Evolutionary conservation across 495 filamentous ascomycete species (phyloP), one percentile per base, ranked within the genome.

Genomic region (Penicillium atrosanguineum): DNA sequence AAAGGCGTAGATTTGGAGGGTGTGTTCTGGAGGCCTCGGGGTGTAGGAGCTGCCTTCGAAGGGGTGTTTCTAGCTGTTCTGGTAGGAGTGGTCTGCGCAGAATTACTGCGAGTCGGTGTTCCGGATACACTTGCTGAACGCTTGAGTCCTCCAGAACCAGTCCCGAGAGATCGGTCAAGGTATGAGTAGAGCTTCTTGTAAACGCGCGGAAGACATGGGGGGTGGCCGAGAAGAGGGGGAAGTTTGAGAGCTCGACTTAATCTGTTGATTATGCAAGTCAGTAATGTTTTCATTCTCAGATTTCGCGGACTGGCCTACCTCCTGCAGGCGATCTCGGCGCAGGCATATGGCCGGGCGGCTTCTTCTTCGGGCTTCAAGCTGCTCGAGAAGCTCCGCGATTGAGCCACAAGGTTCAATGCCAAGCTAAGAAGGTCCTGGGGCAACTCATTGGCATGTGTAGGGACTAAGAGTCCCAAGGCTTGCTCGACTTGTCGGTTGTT

Each of bases 321-420:
- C 69, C 91, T 88, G 71, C 93, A 97, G 37, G 94, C 94, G 31
- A 98, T 82, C 68, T 97, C 87, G 1, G 91, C 88, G 65, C 95
- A 97, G 9, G 89, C 90, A 69, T 94, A 96, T 9, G 84, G 80
- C 7, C 93, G 82, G 16, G 87, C 89, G 55, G 91, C 85, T 66
- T 98, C 93, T 69, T 98, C 93, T 50, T 94, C 89, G 7, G 85
- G 79, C 61, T 91, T 95, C 11, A 97, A 72, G 18, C 79, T 87
- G 58, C 82, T 83, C 26, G 92, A 90, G 26, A 84, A 87, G 63
- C 81, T 85, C 7, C 90, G 84, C 6, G 91, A 96, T 63, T 96
- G 93, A 21, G 91, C 88, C 31, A 97, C 83, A 11, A 97, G 80
- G 15, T 89, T 91, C 45, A 79, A 71, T 1, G 94, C 85, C 14